These are phyloP conservation scores for Thoreauomyces humboldtii DNA, from an alignment of 192 early-diverging fungal species.

Conservation along the genomic window DNA sequence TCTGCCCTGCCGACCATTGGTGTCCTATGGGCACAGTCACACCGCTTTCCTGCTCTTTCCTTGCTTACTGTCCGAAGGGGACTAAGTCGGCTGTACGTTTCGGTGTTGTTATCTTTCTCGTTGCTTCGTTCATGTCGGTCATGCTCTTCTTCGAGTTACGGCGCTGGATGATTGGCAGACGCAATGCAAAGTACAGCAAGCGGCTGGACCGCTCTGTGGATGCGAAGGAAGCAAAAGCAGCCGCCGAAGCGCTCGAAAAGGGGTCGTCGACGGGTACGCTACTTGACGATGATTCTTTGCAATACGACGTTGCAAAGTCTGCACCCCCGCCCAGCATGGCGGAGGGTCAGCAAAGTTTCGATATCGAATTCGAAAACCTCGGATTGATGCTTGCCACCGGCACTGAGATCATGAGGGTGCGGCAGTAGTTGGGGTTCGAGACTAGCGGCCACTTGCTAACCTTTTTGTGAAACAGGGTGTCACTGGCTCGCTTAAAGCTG, in stretches of 20 bases:
- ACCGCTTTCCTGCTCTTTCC: slow-evolving; percentile 25
- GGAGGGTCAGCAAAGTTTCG: slow-evolving; percentile 32
- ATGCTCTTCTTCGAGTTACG: slow-evolving; percentile 13
- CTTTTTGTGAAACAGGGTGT: slow-evolving; percentile 36
- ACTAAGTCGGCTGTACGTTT: slow-evolving; percentile 11
- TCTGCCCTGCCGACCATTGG: slow-evolving; percentile 54
- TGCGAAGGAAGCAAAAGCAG: neutral
- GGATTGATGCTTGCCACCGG: slow-evolving; percentile 38
- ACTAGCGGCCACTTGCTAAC: neutral
- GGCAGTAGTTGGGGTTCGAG: neutral
- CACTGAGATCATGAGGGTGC: slow-evolving; percentile 46
- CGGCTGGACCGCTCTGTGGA: slow-evolving; percentile 2
- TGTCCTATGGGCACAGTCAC: slow-evolving; percentile 50
- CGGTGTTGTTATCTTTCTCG: slow-evolving; percentile 24
- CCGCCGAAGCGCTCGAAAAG: neutral
- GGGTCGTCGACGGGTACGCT: neutral
- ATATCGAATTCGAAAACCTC: slow-evolving; percentile 56
- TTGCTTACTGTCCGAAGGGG: slow-evolving; percentile 34
- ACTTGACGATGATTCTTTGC: neutral
- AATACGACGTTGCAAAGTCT: neutral
- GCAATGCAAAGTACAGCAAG: slow-evolving; percentile 14
- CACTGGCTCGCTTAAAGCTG: slow-evolving; percentile 51
- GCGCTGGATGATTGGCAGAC: slow-evolving; percentile 1
- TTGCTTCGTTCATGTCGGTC: slow-evolving; percentile 18
- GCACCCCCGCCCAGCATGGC: neutral